Conservation (phyloP, 495 filamentous ascomycete species). For the Ramalina intermedia region DNA sequence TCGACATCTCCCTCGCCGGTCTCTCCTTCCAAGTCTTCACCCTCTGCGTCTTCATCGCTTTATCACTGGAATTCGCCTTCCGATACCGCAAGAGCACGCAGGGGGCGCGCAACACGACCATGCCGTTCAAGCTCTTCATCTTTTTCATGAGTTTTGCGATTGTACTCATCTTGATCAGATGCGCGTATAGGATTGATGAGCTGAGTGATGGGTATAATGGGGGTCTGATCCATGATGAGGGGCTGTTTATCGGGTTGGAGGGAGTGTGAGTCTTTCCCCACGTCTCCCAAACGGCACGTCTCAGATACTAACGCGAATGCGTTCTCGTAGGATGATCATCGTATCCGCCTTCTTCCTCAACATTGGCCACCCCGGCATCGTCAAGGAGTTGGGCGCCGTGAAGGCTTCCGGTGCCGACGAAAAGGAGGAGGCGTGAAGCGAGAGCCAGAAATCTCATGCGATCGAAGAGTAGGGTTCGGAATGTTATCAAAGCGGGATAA, state of each 20-base stretch:
- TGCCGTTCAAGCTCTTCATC: slow-evolving; percentile 30
- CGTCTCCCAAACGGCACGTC: neutral
- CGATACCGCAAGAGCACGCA: slow-evolving; percentile 16
- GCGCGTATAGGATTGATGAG: slow-evolving; percentile 36
- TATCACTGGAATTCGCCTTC: slow-evolving; percentile 28
- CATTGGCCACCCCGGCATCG: slow-evolving; percentile 21
- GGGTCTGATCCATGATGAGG: slow-evolving; percentile 27
- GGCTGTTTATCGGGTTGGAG: slow-evolving; percentile 35
- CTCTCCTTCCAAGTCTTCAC: slow-evolving; percentile 33
- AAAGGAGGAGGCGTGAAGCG: no score
- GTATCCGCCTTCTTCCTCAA: slow-evolving; percentile 16
- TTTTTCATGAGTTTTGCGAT: slow-evolving; percentile 28
- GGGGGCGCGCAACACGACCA: slow-evolving; percentile 5
- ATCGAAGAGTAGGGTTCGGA: no score
- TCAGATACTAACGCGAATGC: neutral
- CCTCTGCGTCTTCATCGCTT: slow-evolving; percentile 31
- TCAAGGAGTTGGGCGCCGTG: slow-evolving; percentile 4
- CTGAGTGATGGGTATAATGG: slow-evolving; percentile 31
- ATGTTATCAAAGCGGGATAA: no score
- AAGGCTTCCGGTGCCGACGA: neutral
- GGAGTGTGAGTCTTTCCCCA: slow-evolving; percentile 24
- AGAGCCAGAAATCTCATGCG: no score
- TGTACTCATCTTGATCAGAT: slow-evolving; percentile 30
- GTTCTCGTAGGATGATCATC: slow-evolving; percentile 10
- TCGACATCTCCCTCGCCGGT: slow-evolving; percentile 25